Base-by-base conservation (phyloP, 2,329 filamentous ascomycete genomes). In the Aspergillus ustus region DNA sequence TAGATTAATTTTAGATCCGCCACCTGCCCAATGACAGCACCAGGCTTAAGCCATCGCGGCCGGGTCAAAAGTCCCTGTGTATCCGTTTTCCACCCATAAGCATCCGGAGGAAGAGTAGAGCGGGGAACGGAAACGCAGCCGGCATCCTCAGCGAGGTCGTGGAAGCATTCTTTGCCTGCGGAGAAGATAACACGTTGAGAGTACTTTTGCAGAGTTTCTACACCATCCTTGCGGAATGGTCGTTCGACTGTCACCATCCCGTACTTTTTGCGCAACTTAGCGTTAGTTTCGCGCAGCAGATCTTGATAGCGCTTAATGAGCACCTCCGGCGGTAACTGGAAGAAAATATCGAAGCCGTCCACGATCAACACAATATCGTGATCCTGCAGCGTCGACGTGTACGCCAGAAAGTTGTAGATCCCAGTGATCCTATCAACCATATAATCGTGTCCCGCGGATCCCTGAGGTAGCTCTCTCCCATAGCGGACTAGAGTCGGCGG, bases 311-410 rank as follows among this genome's bases (percentile, higher is more conserved):
- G 82, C 65, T 83, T 77, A 28, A 91, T 82, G 65, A 91, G 76
- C 20, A 90, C 80, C 46, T 88, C 84, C 2, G 86, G 83, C 0
- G 87, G 87, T 2, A 91, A 77, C 71, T 91, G 89, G 62, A 90
- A 86, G 77, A 87, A 86, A 1, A 87, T 80, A 61, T 90, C 86
- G 70, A 86, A 83, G 1, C 84, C 87, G 70, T 91, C 88, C 6
- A 88, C 81, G 51, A 90, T 80, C 60, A 90, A 75, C 7, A 89
- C 82, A 29, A 91, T 74, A 70, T 91, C 89, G 20, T 85, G 79
- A 60, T 87, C 80, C 25, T 80, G 76, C 19, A 85, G 78, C n/a
- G 80, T 70, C 40, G 79, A 80, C 31, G 75, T 77, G 52, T 80
- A 77, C 13, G 78, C 76, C 29, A 87, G 73, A 60, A 83, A 86